Base-by-base conservation (phyloP, 306 rosid genomes). In the Mucuna pruriens region DNA sequence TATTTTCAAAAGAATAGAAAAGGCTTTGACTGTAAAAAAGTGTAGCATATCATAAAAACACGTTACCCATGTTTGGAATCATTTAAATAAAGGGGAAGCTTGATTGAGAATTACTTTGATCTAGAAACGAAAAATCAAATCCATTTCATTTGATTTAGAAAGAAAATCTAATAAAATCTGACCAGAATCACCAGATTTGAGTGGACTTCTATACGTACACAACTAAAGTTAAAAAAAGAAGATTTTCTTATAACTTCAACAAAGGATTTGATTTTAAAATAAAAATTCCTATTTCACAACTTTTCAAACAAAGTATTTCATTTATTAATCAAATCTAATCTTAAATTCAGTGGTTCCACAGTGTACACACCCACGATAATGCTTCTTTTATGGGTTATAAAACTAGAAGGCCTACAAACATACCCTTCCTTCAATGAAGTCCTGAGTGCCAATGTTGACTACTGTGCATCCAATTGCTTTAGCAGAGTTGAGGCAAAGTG, bases 391-490 rank as follows among this genome's bases (percentile, higher is more conserved):
- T 23, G 52, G 45, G 55, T 1, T 84, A 54, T n/a, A 54, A 80
- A 73, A 22, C 48, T 31, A 8, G 61, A 81, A 75, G 69, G 72
- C 78, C 78, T 42, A 26, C 70, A 67, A 83, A 60, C 98, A 69
- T 87, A 95, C 99, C 91, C 99, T 88, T 89, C 98, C 99, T 90
- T 95, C 98, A 82, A 95, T 89, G 67, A 95, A 91, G 80, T 95
- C 99, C 82, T 93, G 96, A n/a, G 97, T 93, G 70, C 99, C 99
- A 82, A 95, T 93, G 73, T 95, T 95, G 77, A 95, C 98, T 0
- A 95, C 99, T 0, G 99, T 95, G 57, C 99, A 95, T 73, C 99
- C 99, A 84, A 95, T 94, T 71, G 99, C 99, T 87, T 95, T 95
- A 34, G 99, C 98, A 82, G 99, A 95, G 86, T 95, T 95, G 85